phyloP scores from a whole-genome alignment of 225 moss, liverwort and hornwort genomes.

The Polytrichum formosum region DNA sequence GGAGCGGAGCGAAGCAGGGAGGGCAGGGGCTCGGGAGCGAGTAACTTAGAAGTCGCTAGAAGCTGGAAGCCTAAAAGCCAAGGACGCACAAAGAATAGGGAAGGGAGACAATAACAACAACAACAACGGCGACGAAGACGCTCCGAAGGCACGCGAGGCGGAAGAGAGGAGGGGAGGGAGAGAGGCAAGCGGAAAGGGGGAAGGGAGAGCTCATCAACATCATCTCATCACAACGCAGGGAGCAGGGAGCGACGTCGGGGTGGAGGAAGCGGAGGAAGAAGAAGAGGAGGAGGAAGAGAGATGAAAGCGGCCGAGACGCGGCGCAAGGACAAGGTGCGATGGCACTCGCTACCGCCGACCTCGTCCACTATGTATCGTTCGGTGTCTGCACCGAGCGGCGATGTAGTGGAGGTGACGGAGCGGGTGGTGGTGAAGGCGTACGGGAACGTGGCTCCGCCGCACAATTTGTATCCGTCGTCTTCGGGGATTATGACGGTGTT shows the following conservation, averaged over 20 bases:
- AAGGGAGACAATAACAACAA: not conserved
- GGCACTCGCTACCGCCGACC: conserved; percentile 7
- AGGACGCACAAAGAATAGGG: not conserved
- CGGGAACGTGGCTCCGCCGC: conserved; percentile 42
- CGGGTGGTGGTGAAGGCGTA: conserved; percentile 46
- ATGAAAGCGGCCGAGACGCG: conserved; percentile 9
- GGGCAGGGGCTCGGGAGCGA: not conserved
- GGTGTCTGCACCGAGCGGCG: conserved; percentile 34
- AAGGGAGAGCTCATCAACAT: not conserved
- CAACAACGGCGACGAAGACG: no score
- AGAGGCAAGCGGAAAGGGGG: not conserved
- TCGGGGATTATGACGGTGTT: conserved; percentile 13
- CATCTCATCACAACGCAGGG: not conserved
- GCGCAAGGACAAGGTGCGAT: conserved; percentile 12
- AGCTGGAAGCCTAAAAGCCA: not conserved
- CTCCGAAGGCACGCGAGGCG: not conserved
- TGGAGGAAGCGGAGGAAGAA: not conserved
- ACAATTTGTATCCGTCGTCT: conserved; percentile 11
- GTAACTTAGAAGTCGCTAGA: not conserved
- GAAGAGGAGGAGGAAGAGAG: not conserved
- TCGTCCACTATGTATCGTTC: conserved; percentile 31
- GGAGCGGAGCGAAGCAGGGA: not conserved
- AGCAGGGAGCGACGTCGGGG: not conserved
- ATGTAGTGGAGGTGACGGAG: conserved; percentile 34
- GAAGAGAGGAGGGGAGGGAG: not conserved